Conservation (phyloP, 495 filamentous ascomycete genomes). For the Penicillium pancosmium region DNA sequence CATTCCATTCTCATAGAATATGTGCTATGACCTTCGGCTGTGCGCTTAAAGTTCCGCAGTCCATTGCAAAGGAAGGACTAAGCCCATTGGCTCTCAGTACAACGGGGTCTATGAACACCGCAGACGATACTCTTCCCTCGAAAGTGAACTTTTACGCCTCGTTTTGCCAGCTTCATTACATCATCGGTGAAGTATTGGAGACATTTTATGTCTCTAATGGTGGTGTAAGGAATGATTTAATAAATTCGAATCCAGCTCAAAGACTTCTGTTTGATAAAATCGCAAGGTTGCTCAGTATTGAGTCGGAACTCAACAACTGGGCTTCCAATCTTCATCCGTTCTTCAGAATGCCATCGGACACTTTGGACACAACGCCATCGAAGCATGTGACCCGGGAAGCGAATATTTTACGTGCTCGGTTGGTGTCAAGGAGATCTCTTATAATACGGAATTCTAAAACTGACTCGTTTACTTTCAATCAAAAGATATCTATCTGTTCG, state of each 20-base stretch:
- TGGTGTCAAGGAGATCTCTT: background rate
- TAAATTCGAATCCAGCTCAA: background rate
- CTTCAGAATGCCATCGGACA: conserved; percentile 15
- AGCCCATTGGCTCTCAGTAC: conserved; percentile 6
- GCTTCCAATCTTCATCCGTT: conserved; percentile 12
- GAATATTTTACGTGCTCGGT: conserved; percentile 17
- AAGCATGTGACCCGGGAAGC: conserved; percentile 19
- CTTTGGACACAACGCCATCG: conserved; percentile 13
- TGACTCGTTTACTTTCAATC: background rate
- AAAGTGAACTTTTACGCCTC: conserved; percentile 17
- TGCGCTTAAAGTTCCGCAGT: conserved; percentile 13
- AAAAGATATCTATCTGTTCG: conserved; percentile 19
- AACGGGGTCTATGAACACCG: background rate
- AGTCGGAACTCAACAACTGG: conserved; percentile 13
- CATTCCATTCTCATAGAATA: background rate
- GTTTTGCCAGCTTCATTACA: conserved; percentile 19
- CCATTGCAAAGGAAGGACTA: conserved; percentile 18
- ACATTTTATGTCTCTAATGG: conserved; percentile 13
- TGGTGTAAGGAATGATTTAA: background rate
- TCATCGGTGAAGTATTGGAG: conserved; percentile 18
- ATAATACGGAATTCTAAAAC: background rate
- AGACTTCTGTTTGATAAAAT: conserved; percentile 10
- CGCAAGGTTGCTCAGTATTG: conserved; percentile 12
- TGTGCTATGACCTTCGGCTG: conserved; percentile 20
- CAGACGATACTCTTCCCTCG: conserved; percentile 7